A percentile compares a stretch with the other conserved stretches of the same genome.
Evolutionary conservation across 306 rosid genomes (phyloP).

Genomic region (Quercus ilex): DNA sequence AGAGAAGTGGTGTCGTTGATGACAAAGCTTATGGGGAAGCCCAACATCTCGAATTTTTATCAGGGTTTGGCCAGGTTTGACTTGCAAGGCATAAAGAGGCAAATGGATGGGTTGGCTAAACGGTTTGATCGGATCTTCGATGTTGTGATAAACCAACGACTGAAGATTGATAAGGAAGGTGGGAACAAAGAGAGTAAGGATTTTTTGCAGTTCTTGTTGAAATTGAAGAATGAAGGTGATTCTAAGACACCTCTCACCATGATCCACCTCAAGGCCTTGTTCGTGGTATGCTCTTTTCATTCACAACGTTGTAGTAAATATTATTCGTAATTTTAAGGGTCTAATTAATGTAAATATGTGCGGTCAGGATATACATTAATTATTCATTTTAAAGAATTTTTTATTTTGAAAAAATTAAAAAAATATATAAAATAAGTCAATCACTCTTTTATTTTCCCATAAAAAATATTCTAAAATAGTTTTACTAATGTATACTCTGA

Average conservation of each 20-base stretch:
- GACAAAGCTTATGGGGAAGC: slow-evolving; percentile 43
- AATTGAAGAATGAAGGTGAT: slow-evolving; percentile 51
- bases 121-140: slow-evolving; percentile 62
- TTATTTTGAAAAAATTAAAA: no score
- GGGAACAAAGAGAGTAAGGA: slow-evolving; percentile 21
- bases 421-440: no score
- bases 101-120: slow-evolving; percentile 25
- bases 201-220: slow-evolving; percentile 57
- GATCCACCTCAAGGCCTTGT: slow-evolving; percentile 53
- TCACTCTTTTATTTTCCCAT: no score
- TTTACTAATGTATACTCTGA: no score
- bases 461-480: no score
- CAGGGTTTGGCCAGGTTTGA: slow-evolving; percentile 74
- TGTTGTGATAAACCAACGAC: slow-evolving; percentile 37
- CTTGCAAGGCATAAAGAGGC: slow-evolving; percentile 57
- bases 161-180: background rate
- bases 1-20: slow-evolving; percentile 42
- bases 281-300: slow-evolving; percentile 43
- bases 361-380: no score
- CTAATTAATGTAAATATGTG: no score
- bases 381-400: no score
- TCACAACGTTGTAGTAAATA: background rate
- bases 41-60: slow-evolving; percentile 69
- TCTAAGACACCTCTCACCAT: slow-evolving; percentile 50
- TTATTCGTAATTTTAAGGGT: background rate